Percentiles rank a stretch among this genome's conserved stretches.
These are phyloP conservation scores for Rhodotorula babjevae DNA, from an alignment of 768 basidiomycete species.

Conservation along the genomic window DNA sequence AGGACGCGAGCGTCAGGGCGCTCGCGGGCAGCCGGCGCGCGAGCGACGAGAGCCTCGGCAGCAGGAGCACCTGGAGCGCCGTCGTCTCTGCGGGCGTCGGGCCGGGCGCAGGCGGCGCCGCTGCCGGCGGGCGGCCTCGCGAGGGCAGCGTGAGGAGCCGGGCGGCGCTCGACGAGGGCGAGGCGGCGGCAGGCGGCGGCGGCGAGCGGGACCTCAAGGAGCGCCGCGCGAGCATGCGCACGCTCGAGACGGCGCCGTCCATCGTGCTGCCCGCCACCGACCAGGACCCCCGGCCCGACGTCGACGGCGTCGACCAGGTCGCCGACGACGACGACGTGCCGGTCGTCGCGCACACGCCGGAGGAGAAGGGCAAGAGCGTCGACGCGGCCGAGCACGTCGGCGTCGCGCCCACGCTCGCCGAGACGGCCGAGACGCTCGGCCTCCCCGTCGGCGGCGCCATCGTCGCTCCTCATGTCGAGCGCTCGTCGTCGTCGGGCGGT, in stretches of 20 bases:
- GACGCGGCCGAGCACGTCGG: slow-evolving; percentile 3
- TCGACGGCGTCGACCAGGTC: neutral
- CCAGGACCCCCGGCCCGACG: neutral
- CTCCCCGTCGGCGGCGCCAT: neutral
- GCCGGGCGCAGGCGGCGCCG: neutral
- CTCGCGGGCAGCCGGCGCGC: slow-evolving; percentile 75
- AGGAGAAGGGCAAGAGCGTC: slow-evolving; percentile 7
- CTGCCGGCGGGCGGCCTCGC: neutral
- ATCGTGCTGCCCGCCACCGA: neutral
- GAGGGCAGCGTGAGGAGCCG: neutral
- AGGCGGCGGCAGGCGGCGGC: neutral
- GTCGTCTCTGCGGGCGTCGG: neutral
- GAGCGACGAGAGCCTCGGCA: slow-evolving; percentile 74
- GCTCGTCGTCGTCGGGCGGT: neutral
- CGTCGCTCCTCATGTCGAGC: too few relatives aligned
- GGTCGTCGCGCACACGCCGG: neutral
- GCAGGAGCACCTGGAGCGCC: slow-evolving; percentile 82
- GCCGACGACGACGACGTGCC: neutral
- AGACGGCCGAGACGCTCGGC: neutral
- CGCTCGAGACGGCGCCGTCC: slow-evolving; percentile 1
- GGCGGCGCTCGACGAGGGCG: neutral
- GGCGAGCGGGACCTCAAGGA: neutral
- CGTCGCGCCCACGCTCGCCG: neutral
- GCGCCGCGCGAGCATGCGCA: neutral
- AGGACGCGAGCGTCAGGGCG: slow-evolving; percentile 84